Evolutionary conservation across 805 yeast genomes (phyloP), one percentile per base, ranked within the genome.

Genomic region (Tetrapisispora namnaoensis): DNA sequence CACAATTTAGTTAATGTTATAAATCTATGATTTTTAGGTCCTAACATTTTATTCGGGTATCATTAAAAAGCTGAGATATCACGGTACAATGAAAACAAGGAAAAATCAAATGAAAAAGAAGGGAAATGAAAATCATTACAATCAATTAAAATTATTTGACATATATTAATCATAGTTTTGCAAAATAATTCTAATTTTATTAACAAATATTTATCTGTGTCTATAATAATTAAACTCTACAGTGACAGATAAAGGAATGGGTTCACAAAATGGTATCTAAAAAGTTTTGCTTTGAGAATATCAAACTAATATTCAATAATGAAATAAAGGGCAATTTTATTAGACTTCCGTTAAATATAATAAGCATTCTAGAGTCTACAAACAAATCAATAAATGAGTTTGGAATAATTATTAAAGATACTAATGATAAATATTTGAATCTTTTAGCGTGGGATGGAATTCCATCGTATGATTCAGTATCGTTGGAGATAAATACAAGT

Each of bases 391-490:
- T 59, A 13, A 63, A 61, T 28, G 59, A 60, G 20, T 57, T 53
- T 47, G 62, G 62, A 11, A 40, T 60, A 4, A 47, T 47, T 20
- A 45, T 60, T 16, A 32, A 37, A 11, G 44, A 43, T 18, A 34
- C 32, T 9, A 50, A 50, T 16, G 49, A 32, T 17, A 42, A 35
- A 17, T n/a, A 20, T 2, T 13, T 40, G 1, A 24, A 56, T 13
- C 50, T 53, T 38, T 52, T 55, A 7, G 66, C 63, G 2, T 61
- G 66, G 66, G 62, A 61, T 49, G 66, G 66, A 3, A 53, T 42
- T 21, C 38, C 46, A 1, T 49, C 51, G 2, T 14, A 11, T 11
- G 37, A 41, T 46, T 17, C 39, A 43, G 28, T 48, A 44, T 39
- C 54, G 2, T 40, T 65, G 1, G 63, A 60, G 32, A 58, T 65